A percentile compares a stretch with the other conserved stretches of the same genome.
These are phyloP conservation scores for Leccinum disarticulatum DNA, from an alignment of 768 basidiomycete species.

Conservation along the genomic window DNA sequence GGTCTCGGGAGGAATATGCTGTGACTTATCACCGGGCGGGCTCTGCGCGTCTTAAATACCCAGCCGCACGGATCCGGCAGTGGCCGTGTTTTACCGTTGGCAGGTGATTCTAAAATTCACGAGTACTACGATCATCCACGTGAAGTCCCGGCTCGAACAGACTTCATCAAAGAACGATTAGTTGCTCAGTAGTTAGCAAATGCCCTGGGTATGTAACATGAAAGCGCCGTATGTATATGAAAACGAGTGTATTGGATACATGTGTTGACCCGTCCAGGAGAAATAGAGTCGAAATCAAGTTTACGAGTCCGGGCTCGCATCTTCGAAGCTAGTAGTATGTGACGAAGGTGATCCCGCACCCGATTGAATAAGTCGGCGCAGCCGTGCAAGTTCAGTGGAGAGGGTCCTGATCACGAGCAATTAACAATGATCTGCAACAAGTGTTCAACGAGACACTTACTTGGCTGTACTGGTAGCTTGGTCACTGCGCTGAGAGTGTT, in stretches of 20 bases:
- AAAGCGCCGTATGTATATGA: constrained; percentile 21
- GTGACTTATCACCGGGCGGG: not conserved
- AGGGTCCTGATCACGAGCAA: constrained; percentile 42
- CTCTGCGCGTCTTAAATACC: not conserved
- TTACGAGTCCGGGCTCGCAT: constrained; percentile 16
- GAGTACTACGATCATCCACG: not conserved
- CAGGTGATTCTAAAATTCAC: constrained; percentile 3
- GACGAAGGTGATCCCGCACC: constrained; percentile 38
- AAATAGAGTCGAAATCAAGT: constrained; percentile 6
- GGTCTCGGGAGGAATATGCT: not conserved
- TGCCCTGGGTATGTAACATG: constrained; percentile 30
- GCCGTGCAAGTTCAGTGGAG: constrained; percentile 61
- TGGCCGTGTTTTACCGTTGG: not conserved
- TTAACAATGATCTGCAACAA: not conserved
- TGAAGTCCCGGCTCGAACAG: not conserved
- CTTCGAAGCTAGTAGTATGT: constrained; percentile 11
- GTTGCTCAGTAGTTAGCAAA: constrained; percentile 17
- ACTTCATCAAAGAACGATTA: constrained; percentile 1
- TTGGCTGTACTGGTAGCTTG: constrained; percentile 59
- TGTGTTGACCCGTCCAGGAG: constrained; percentile 29
- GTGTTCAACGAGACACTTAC: constrained; percentile 38
- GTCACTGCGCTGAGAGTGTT: constrained; percentile 54
- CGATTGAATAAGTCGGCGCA: constrained; percentile 72
- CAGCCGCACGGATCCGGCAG: not conserved
- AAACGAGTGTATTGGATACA: constrained; percentile 34